A percentile compares a stretch with the other conserved stretches of the same genome.
These are phyloP conservation scores for Wickerhamiella domercqiae DNA, from an alignment of 805 yeast genomes.

Conservation along the genomic window DNA sequence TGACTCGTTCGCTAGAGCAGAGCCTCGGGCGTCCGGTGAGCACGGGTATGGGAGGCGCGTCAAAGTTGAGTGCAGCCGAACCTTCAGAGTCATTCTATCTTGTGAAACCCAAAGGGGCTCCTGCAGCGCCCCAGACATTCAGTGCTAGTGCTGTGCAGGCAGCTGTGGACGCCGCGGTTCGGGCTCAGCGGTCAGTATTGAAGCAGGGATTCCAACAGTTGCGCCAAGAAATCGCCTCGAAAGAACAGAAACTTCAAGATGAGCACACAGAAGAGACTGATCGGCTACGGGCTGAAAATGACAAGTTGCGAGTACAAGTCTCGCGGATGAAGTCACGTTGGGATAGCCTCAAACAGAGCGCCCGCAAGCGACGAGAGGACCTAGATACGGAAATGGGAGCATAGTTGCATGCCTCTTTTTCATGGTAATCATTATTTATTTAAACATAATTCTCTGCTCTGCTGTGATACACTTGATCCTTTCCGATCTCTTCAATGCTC, in stretches of 20 bases:
- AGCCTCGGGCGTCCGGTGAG: slow-evolving; percentile 4
- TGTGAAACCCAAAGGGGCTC: slow-evolving; percentile 16
- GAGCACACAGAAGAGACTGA: slow-evolving; percentile 24
- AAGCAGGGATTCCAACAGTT: slow-evolving; percentile 22
- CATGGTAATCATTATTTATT: background rate
- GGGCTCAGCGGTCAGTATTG: slow-evolving; percentile 21
- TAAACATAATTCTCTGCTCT: no score
- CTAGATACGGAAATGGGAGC: background rate
- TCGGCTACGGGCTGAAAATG: slow-evolving; percentile 18
- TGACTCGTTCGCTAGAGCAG: slow-evolving; percentile 13
- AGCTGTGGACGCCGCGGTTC: slow-evolving; percentile 20
- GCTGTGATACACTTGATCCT: no score
- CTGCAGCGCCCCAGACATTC: background rate
- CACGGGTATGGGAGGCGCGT: background rate
- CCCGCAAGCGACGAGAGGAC: slow-evolving; percentile 29
- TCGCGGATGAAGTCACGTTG: slow-evolving; percentile 42
- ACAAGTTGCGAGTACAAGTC: slow-evolving; percentile 27
- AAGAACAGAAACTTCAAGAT: slow-evolving; percentile 28
- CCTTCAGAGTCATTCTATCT: slow-evolving; percentile 23
- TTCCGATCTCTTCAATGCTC: background rate
- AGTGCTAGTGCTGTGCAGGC: slow-evolving; percentile 9
- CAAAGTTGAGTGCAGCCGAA: slow-evolving; percentile 3
- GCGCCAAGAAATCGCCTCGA: slow-evolving; percentile 26
- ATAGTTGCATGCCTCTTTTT: background rate
- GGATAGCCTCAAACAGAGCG: slow-evolving; percentile 52